These are phyloP conservation scores for Stentor coeruleus DNA, from an alignment of 73 alveolate species.

Conservation along the genomic window DNA sequence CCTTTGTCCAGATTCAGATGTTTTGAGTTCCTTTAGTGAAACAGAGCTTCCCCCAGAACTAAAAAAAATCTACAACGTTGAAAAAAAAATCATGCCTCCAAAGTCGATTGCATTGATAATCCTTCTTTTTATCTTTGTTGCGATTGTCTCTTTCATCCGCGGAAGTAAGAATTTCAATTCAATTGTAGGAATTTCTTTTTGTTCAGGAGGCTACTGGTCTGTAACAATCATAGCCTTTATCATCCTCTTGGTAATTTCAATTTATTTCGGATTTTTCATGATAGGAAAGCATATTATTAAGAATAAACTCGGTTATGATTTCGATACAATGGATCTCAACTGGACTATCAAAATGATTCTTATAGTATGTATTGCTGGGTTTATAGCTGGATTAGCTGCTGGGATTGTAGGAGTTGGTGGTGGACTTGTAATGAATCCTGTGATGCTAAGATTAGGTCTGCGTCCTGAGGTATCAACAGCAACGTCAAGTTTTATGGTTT, in stretches of 20 bases:
- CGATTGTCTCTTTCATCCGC: not conserved
- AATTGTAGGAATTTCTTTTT: too few species aligned
- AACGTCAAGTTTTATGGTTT: conserved; percentile 68
- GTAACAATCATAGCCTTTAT: not conserved
- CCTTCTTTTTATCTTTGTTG: not conserved
- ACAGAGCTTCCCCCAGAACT: not conserved
- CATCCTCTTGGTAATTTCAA: not conserved
- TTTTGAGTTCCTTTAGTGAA: not conserved
- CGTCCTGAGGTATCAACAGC: conserved; percentile 77
- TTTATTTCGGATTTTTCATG: not conserved
- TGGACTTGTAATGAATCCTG: conserved; percentile 76
- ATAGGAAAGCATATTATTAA: not conserved
- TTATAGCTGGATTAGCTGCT: conserved; percentile 46
- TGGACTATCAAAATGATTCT: not conserved
- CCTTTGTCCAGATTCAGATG: not conserved
- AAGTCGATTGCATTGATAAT: not conserved
- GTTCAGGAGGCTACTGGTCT: not conserved
- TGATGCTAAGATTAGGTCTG: conserved; percentile 65
- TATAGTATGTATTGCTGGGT: not conserved
- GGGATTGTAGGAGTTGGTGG: conserved; percentile 86
- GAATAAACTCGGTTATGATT: conserved; percentile 1
- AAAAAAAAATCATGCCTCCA: not conserved
- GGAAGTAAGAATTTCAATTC: not conserved
- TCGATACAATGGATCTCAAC: not conserved
- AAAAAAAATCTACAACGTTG: not conserved